Evolutionary conservation across 768 basidiomycete genomes (phyloP).

Genomic region (Trametes cingulata): DNA sequence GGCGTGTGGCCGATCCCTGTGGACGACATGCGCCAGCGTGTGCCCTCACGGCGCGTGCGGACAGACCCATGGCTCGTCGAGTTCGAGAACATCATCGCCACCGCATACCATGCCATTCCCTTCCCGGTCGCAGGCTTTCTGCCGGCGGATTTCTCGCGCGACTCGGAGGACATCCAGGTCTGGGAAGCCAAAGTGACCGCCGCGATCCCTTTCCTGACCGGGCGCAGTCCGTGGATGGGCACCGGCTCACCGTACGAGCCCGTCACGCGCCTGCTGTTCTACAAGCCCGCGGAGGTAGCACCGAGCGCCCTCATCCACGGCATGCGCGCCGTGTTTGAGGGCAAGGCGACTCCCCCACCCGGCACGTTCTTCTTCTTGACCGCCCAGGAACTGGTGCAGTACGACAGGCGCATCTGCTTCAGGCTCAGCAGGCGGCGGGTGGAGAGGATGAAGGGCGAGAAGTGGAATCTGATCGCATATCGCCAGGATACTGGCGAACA

Average conservation of each 20-base stretch:
- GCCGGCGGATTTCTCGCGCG: background rate
- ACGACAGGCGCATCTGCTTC: conserved; percentile 9
- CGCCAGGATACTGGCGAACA: conserved; percentile 1
- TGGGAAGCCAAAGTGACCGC: background rate
- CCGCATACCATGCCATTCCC: conserved; percentile 17
- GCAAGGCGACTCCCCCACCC: background rate
- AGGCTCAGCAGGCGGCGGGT: conserved; percentile 18
- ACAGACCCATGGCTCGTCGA: conserved; percentile 28
- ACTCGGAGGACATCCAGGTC: background rate
- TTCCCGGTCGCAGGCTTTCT: conserved; percentile 9
- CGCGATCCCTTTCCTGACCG: background rate
- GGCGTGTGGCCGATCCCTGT: conserved; percentile 30
- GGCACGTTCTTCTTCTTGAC: conserved; percentile 18
- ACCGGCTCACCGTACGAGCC: background rate
- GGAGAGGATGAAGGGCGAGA: conserved; percentile 17
- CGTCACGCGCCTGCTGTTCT: conserved; percentile 5
- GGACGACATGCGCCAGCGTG: conserved; percentile 18
- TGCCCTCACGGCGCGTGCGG: conserved; percentile 14
- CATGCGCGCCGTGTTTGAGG: conserved; percentile 8
- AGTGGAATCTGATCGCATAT: conserved; percentile 13
- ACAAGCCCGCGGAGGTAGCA: background rate
- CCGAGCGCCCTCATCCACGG: background rate
- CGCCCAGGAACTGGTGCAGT: conserved; percentile 8
- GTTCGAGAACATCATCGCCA: conserved; percentile 23
- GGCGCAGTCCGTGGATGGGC: background rate